Base-by-base conservation (phyloP, 139 green algal genomes). In the Micractinium conductrix region DNA sequence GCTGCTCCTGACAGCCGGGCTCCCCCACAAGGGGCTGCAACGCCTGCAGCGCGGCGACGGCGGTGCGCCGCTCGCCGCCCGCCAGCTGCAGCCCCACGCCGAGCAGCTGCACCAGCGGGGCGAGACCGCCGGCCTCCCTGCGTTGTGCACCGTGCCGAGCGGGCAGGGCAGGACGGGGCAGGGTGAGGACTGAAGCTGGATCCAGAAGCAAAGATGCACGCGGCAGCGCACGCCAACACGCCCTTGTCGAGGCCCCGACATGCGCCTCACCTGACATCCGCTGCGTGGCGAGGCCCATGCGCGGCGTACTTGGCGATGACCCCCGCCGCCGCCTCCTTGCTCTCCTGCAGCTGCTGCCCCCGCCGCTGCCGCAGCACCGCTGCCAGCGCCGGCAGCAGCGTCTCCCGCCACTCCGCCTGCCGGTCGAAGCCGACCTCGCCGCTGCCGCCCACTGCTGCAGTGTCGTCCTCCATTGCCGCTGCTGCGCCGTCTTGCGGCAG, bases 51-150 rank as follows among this genome's bases (percentile, higher is more conserved):
- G 45, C 80, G 4, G 62, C 62, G 16, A 83, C 35, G 21, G 78
- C 78, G 42, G 78, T 37, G 24, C 69, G 69, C 6, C 80, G 80
- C 38, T 85, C 80, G 50, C 80, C 69, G 0, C 69, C 80, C 28
- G 80, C 80, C 53, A 79, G 37, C 69, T 80, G 80, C 50, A 58
- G 8, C 4, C 80, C 69, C 21, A 55, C 53, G 28, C 26, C 5
- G 38, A 85, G 69, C 68, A 85, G 80, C 69, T 85, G 80, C 38
- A 71, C 33, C 80, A 85, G 80, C 22, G 69, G 80, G 16, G 26
- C 2, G 69, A 85, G 35, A 2, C 53, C 69, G 3, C 68, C 70
- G 12, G 69, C 53, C 38, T 72, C 44, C 19, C 80, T 85, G 80
- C 44, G 9, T 12, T 6, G 28, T 9, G 69, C 4, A 53, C 10